phyloP scores from a whole-genome alignment of 495 filamentous ascomycete genomes.

The Penicillium bialowiezense region DNA sequence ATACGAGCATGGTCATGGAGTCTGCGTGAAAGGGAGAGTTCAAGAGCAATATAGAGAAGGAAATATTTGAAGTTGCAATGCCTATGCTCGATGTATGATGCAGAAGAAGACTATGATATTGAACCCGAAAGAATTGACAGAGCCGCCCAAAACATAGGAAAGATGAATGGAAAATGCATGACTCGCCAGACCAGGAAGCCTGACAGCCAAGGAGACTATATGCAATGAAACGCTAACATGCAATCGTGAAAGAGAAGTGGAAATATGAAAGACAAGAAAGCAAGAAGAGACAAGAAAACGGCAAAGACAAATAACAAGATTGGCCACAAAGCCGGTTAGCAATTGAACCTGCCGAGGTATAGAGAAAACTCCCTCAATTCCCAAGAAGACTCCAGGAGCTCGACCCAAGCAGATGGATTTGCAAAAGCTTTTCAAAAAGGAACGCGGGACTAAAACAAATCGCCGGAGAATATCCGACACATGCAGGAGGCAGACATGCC shows the following conservation, averaged over 20 bases:
- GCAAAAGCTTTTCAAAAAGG: no score
- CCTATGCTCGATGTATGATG: constrained; percentile 3
- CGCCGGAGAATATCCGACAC: not conserved
- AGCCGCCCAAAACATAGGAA: constrained; percentile 2
- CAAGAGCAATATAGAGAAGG: no score
- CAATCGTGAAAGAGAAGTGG: constrained; percentile 6
- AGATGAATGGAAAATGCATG: constrained; percentile 1
- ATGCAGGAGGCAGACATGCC: not conserved
- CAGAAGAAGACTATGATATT: constrained; percentile 1
- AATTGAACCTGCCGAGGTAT: not conserved
- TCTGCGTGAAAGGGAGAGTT: no score
- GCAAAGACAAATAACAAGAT: not conserved
- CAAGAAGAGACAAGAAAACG: not conserved
- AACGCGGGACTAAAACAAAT: no score
- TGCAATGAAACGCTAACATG: constrained; percentile 21
- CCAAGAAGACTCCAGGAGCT: no score
- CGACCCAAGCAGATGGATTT: no score
- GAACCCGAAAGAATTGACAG: not conserved
- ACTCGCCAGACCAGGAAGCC: not conserved
- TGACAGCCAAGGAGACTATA: constrained; percentile 3
- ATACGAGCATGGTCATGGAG: no score
- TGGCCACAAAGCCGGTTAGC: not conserved
- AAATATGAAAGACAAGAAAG: constrained; percentile 3
- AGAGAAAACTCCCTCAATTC: no score
- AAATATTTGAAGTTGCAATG: constrained; percentile 2